Evolutionary conservation across 371 early-diverging fungal genomes (phyloP), one percentile per base, ranked within the genome.

Genomic region (Quaeritorhiza haematococci): DNA sequence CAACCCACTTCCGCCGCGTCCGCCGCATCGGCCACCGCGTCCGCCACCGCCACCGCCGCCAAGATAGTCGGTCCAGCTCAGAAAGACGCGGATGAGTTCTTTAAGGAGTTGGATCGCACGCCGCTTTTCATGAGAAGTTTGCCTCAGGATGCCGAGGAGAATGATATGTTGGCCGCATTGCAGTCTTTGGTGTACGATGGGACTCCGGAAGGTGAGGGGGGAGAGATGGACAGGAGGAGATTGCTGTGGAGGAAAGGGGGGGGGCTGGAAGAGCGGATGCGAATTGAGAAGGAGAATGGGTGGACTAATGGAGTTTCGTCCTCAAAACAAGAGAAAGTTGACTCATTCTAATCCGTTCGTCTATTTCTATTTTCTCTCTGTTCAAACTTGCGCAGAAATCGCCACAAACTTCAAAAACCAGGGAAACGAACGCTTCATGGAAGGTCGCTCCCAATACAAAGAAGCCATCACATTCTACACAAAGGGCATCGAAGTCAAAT

Each of bases 331-430:
- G 3, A 1, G 26, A 26, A 33, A 5, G 7, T 24, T 3, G 2
- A 4, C n/a, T 56, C 3, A 71, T 15, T 19, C 10, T 38, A 38
- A 38, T 10, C 10, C 10, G n/a, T 38, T 13, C 38, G n/a, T 38
- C n/a, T 38, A 13, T 38, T 38, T 10, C 38, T 38, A n/a, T 13
- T n/a, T 13, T 38, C n/a, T 10, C 10, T 13, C n/a, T 38, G 13
- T 38, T 35, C 43, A 55, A 19, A 51, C 55, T 21, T 38, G 0
- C 8, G 44, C 62, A 91, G 95, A 96, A 71, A 79, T 92, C 53
- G 97, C 97, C 3, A 78, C 79, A 45, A 96, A 94, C 75, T 93
- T 94, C 62, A 96, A 94, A 73, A 84, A 88, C 49, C 93, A 94
- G 68, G 98, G 98, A 58, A 98, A 98, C 69, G 93, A 92, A 8